These are phyloP conservation scores for Colletotrichum eremochloae DNA, from an alignment of 2,329 filamentous ascomycete species.

Conservation along the genomic window DNA sequence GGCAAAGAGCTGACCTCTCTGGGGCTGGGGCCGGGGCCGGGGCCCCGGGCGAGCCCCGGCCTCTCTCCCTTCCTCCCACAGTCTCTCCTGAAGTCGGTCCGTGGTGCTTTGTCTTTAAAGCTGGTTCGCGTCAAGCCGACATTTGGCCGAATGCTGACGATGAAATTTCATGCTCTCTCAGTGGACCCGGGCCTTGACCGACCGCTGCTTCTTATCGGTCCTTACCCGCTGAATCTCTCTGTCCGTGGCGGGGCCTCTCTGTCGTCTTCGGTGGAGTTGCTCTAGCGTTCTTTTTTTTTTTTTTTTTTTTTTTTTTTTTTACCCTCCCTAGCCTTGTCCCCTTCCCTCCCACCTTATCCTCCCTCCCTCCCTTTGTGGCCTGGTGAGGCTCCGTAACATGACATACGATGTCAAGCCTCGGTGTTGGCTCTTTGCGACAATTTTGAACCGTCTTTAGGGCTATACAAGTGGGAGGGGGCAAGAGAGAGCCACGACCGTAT, in stretches of 20 bases:
- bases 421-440: slow-evolving; percentile 23
- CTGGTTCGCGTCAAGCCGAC: slow-evolving; percentile 38
- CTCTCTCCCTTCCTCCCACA: neutral
- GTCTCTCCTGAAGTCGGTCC: neutral
- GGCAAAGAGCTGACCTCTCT: neutral
- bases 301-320: slow-evolving; percentile 18
- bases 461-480: slow-evolving; percentile 3
- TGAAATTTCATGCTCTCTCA: slow-evolving; percentile 39
- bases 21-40: slow-evolving; percentile 12
- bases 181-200: slow-evolving; percentile 40
- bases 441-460: slow-evolving; percentile 3
- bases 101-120: neutral
- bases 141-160: slow-evolving; percentile 41
- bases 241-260: slow-evolving; percentile 29
- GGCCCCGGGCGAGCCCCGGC: slow-evolving; percentile 25
- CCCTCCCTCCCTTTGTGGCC: neutral
- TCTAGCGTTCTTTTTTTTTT: neutral
- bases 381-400: slow-evolving; percentile 19
- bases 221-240: slow-evolving; percentile 42
- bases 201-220: slow-evolving; percentile 40
- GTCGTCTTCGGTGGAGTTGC: slow-evolving; percentile 32
- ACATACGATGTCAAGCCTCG: slow-evolving; percentile 25
- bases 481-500: slow-evolving; percentile 24
- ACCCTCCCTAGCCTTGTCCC: slow-evolving; percentile 1
- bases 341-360: slow-evolving; percentile 25